phyloP scores from a whole-genome alignment of 2,329 filamentous ascomycete species.

The Nannizzia gypsea region DNA sequence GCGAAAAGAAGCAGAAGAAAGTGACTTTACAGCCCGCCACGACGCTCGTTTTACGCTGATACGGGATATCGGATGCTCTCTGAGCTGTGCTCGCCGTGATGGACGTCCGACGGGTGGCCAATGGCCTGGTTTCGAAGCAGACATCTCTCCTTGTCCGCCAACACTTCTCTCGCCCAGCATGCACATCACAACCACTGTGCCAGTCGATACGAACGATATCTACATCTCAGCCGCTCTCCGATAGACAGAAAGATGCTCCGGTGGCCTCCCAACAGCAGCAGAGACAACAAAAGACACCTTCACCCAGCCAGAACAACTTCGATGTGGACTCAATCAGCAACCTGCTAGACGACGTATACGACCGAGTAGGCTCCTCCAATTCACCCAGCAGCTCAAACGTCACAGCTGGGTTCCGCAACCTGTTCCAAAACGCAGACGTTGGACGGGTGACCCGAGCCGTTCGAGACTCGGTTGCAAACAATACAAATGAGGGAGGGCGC shows the following conservation, averaged over 20 bases:
- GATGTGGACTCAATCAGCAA: not conserved
- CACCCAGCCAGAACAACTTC: not conserved
- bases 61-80: not conserved
- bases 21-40: not conserved
- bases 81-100: slow-evolving; percentile 1
- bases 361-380: not conserved
- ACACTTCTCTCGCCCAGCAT: not conserved
- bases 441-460: not conserved
- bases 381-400: not conserved
- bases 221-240: not conserved
- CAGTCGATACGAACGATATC: not conserved
- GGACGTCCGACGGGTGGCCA: slow-evolving; percentile 12
- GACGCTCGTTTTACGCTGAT: not conserved
- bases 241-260: not conserved
- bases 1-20: not conserved
- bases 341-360: not conserved
- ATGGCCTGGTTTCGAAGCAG: slow-evolving; percentile 8
- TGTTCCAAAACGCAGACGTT: not conserved
- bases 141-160: not conserved
- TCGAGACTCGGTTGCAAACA: not conserved
- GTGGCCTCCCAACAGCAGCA: not conserved
- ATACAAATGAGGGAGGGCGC: too few species aligned
- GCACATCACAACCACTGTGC: not conserved
- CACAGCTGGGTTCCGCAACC: not conserved
- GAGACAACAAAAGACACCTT: not conserved